These are phyloP conservation scores for Colletotrichum chlorophyti DNA, from an alignment of 2,329 filamentous ascomycete species.

Conservation along the genomic window DNA sequence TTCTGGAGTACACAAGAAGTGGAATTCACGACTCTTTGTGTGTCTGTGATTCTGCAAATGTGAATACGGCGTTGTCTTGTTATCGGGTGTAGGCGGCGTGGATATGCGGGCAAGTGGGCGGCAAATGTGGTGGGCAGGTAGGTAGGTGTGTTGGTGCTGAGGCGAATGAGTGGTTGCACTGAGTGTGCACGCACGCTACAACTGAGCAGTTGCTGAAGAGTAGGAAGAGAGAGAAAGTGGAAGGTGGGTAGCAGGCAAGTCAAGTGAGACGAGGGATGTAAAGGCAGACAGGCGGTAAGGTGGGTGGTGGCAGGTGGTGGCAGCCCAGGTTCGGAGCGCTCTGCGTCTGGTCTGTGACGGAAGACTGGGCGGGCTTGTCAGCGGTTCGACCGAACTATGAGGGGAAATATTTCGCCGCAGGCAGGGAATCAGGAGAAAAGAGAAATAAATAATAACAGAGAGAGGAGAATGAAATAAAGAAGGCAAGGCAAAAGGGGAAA, in stretches of 20 bases:
- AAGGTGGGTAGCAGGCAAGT: constrained; percentile 20
- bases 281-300: constrained; percentile 4
- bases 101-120: constrained; percentile 1
- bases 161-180: constrained; percentile 32
- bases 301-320: neutral
- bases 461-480: neutral
- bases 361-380: constrained; percentile 16
- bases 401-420: constrained; percentile 11
- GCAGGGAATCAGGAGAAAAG: neutral
- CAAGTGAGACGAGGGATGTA: too few relatives aligned
- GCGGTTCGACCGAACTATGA: too few relatives aligned
- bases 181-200: constrained; percentile 21
- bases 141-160: too few relatives aligned
- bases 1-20: constrained; percentile 5
- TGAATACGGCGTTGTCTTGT: constrained; percentile 10
- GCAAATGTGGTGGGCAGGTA: constrained; percentile 2
- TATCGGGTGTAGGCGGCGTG: neutral
- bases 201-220: constrained; percentile 32
- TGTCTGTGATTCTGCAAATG: neutral
- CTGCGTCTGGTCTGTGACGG: constrained; percentile 13
- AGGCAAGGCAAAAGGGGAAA: too few relatives aligned
- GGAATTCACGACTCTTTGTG: neutral
- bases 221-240: constrained; percentile 29
- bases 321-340: neutral
- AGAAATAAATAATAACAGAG: neutral